A percentile compares a stretch with the other conserved stretches of the same genome.
These are phyloP conservation scores for Leccinum subtestaceum DNA, from an alignment of 768 basidiomycete genomes.

Conservation along the genomic window DNA sequence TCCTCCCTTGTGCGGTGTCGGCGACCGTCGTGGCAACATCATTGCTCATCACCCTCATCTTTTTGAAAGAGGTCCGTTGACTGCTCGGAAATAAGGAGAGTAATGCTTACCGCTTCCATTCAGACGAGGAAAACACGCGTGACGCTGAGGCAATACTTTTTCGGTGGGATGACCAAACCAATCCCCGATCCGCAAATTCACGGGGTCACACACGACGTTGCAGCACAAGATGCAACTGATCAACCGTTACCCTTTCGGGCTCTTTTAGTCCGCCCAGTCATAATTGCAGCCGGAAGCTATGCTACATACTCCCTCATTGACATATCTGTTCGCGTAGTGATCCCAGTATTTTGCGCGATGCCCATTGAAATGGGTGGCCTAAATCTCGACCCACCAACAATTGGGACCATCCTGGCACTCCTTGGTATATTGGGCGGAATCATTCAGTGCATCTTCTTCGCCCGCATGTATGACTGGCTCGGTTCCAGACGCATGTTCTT, in stretches of 20 bases:
- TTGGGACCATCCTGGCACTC: constrained; percentile 27
- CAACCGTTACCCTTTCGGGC: constrained; percentile 44
- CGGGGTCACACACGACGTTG: not conserved
- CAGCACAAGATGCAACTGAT: not conserved
- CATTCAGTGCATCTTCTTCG: constrained; percentile 62
- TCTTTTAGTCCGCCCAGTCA: constrained; percentile 49
- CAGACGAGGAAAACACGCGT: constrained; percentile 17
- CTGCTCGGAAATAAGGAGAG: not conserved
- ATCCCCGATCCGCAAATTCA: not conserved
- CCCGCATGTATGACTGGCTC: constrained; percentile 48
- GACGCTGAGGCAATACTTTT: constrained; percentile 18
- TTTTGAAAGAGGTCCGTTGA: constrained; percentile 50
- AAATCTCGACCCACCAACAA: constrained; percentile 25
- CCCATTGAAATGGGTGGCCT: constrained; percentile 32
- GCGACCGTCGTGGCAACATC: constrained; percentile 52
- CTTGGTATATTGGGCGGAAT: constrained; percentile 35
- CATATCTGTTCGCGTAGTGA: constrained; percentile 52
- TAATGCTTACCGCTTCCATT: not conserved
- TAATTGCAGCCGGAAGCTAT: constrained; percentile 60
- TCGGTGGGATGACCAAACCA: constrained; percentile 2
- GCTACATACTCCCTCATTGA: constrained; percentile 59
- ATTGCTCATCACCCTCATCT: constrained; percentile 48
- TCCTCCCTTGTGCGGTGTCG: constrained; percentile 66
- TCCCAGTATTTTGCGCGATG: constrained; percentile 33
- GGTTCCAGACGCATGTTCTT: constrained; percentile 61